Evolutionary conservation across 176 grass and related monocot genomes (phyloP).

Genomic region (Pontederia crassipes): DNA sequence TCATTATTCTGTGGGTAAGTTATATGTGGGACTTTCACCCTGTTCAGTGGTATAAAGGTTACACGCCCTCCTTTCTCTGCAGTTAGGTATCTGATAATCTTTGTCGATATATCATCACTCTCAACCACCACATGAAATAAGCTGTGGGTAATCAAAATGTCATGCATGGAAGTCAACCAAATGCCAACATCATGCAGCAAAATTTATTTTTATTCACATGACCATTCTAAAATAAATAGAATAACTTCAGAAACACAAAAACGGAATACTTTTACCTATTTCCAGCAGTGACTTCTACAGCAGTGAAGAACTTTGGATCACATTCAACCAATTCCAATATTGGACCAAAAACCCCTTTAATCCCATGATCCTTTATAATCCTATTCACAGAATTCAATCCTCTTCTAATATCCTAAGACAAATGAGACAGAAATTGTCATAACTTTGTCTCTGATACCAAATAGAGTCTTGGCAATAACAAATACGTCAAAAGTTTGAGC

Average conservation of each 20-base stretch:
- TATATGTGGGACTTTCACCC: constrained; percentile 64
- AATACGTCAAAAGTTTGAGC: too few relatives aligned
- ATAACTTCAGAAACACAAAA: not conserved
- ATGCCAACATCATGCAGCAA: constrained; percentile 8
- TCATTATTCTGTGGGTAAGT: constrained; percentile 78
- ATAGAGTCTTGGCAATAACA: too few relatives aligned
- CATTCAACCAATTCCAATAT: constrained; percentile 89
- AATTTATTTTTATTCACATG: not conserved
- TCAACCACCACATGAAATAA: constrained; percentile 98
- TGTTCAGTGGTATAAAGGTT: constrained; percentile 97
- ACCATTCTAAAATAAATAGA: not conserved
- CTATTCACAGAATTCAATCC: constrained; percentile 93
- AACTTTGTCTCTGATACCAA: too few relatives aligned
- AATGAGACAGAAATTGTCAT: constrained; percentile 11
- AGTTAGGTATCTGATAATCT: constrained; percentile 80
- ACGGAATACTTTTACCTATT: constrained; percentile 38
- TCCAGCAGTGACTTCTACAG: constrained; percentile 95
- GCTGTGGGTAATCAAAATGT: constrained; percentile 34
- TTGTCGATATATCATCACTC: constrained; percentile 81
- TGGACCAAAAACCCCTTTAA: constrained; percentile 85
- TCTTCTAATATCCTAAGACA: constrained; percentile 86
- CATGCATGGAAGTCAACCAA: constrained; percentile 16
- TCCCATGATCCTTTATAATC: constrained; percentile 67
- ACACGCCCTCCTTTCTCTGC: constrained; percentile 92
- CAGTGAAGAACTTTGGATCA: constrained; percentile 93